Evolutionary conservation across 805 yeast species (phyloP).

Genomic region (Teunomyces barrocoloradensis): DNA sequence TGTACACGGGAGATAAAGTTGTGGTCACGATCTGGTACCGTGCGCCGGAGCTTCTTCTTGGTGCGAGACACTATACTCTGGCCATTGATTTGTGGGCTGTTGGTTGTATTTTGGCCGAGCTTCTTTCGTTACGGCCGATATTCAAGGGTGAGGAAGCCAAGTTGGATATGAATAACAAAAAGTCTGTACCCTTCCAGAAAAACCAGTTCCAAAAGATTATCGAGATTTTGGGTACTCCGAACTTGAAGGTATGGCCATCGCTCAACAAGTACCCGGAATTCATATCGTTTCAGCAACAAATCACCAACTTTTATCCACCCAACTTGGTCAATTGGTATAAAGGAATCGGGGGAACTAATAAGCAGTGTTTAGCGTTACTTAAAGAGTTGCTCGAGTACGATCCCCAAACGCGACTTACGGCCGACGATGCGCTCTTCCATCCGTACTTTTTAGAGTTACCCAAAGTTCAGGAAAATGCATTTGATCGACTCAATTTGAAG

Average conservation of each 20-base stretch:
- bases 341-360: slow-evolving; percentile 72
- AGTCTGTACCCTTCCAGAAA: slow-evolving; percentile 89
- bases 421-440: slow-evolving; percentile 71
- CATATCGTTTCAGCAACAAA: slow-evolving; percentile 45
- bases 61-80: slow-evolving; percentile 89
- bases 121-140: slow-evolving; percentile 83
- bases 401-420: slow-evolving; percentile 76
- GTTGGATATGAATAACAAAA: slow-evolving; percentile 76
- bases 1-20: slow-evolving; percentile 90
- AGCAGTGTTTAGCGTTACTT: slow-evolving; percentile 63
- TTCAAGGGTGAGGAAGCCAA: slow-evolving; percentile 98
- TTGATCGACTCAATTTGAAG: slow-evolving; percentile 66
- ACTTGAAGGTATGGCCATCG: slow-evolving; percentile 72
- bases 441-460: slow-evolving; percentile 75
- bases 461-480: slow-evolving; percentile 69
- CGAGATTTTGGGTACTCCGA: slow-evolving; percentile 93
- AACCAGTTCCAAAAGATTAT: slow-evolving; percentile 88
- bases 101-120: slow-evolving; percentile 91
- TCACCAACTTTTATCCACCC: slow-evolving; percentile 58
- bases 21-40: slow-evolving; percentile 97
- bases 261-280: slow-evolving; percentile 83
- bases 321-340: slow-evolving; percentile 84
- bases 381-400: slow-evolving; percentile 72
- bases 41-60: slow-evolving; percentile 88
- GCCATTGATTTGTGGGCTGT: slow-evolving; percentile 95